Evolutionary conservation across 148 eudicot species (phyloP).

Genomic region (Silene uniflora): DNA sequence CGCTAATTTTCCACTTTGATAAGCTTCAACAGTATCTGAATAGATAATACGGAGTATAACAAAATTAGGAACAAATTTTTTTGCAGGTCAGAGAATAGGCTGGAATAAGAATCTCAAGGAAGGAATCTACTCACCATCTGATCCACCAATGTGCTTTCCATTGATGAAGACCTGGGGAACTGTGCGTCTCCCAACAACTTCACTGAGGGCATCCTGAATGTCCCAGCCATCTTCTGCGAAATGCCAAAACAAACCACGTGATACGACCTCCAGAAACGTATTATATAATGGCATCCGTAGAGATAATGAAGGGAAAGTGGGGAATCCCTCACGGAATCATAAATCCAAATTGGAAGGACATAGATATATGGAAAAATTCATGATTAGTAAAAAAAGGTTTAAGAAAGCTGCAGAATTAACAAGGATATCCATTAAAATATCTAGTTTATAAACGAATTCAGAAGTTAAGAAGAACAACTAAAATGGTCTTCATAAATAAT

Average conservation of each 20-base stretch:
- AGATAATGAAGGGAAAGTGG: neutral
- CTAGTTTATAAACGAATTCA: neutral
- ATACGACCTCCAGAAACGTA: neutral
- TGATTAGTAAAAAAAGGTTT: neutral
- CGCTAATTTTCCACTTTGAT: constrained; percentile 59
- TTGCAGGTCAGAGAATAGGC: neutral
- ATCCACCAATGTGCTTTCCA: constrained; percentile 94
- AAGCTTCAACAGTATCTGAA: constrained; percentile 72
- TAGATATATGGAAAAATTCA: neutral
- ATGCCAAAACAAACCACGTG: constrained; percentile 24
- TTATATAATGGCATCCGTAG: neutral
- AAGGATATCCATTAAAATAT: neutral
- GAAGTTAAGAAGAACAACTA: neutral
- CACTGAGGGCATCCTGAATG: constrained; percentile 75
- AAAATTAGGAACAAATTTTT: neutral
- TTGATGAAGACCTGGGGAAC: constrained; percentile 95
- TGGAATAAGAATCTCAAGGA: neutral
- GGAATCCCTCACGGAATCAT: neutral
- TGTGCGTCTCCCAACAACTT: constrained; percentile 74
- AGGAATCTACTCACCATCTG: constrained; percentile 65
- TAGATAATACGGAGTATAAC: neutral
- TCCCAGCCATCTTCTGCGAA: constrained; percentile 67
- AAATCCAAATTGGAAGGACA: neutral
- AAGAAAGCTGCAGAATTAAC: neutral
- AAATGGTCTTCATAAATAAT: too few species aligned